Percentiles rank a stretch among this genome's conserved stretches.
Evolutionary conservation across 1,139 yeast genomes (phyloP).

Genomic region (Geotrichum europaeum): DNA sequence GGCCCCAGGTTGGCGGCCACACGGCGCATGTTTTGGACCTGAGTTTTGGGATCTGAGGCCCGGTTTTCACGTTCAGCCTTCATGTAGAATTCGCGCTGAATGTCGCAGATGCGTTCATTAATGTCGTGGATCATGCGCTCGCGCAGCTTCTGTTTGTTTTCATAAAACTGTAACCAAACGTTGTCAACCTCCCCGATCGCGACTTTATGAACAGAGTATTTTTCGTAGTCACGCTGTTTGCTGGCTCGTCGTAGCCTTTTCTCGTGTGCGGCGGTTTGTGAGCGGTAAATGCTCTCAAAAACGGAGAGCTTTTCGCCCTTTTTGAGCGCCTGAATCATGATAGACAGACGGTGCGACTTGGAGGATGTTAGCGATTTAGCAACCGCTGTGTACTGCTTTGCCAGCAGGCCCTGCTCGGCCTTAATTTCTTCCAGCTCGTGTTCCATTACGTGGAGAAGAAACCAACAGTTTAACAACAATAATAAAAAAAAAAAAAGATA

Average conservation of each 20-base stretch:
- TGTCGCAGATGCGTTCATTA: conserved; percentile 14
- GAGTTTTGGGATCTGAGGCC: not conserved
- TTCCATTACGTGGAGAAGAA: not conserved
- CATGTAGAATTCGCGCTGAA: conserved; percentile 17
- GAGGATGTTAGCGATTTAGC: conserved; percentile 30
- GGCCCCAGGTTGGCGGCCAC: not conserved
- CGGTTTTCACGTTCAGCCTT: not conserved
- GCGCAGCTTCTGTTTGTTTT: conserved; percentile 6
- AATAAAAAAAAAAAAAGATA: not conserved
- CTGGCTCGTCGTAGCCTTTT: conserved; percentile 20
- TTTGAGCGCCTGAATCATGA: conserved; percentile 27
- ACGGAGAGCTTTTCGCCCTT: conserved; percentile 23
- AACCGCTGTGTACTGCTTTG: conserved; percentile 28
- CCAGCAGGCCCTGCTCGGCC: conserved; percentile 28
- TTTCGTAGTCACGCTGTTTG: conserved; percentile 23
- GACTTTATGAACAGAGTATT: conserved; percentile 23
- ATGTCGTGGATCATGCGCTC: conserved; percentile 8
- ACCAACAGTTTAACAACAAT: not conserved
- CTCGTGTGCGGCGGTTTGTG: conserved; percentile 24
- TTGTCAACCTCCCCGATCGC: conserved; percentile 29
- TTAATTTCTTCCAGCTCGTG: conserved; percentile 14
- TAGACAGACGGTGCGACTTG: conserved; percentile 27
- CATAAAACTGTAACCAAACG: conserved; percentile 15
- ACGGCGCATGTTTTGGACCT: not conserved
- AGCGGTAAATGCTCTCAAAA: conserved; percentile 23